Conservation (phyloP, 2,329 filamentous ascomycete species). For the Pseudocercospora vitis region DNA sequence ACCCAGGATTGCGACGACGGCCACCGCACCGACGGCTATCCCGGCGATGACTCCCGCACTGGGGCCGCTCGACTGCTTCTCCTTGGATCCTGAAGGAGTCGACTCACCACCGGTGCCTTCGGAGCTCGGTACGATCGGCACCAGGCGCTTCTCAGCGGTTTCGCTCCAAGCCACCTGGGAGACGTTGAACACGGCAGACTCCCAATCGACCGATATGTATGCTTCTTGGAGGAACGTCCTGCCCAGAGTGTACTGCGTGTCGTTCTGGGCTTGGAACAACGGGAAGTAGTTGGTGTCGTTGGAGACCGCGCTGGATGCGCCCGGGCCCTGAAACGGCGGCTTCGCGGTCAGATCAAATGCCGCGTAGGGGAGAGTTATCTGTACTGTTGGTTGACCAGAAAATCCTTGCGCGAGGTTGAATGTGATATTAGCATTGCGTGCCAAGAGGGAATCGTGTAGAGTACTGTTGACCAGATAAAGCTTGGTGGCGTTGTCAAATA, state of each 20-base stretch:
- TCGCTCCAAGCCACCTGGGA: slow-evolving; percentile 40
- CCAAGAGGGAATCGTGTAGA: slow-evolving; percentile 53
- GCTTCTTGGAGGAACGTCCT: slow-evolving; percentile 70
- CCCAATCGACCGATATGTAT: slow-evolving; percentile 52
- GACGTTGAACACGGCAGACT: slow-evolving; percentile 49
- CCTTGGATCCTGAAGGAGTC: neutral
- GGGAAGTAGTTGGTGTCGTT: slow-evolving; percentile 68
- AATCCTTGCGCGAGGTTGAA: slow-evolving; percentile 45
- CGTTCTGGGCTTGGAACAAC: slow-evolving; percentile 57
- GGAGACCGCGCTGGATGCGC: slow-evolving; percentile 41
- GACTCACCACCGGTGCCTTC: slow-evolving; percentile 7
- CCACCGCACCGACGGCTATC: slow-evolving; percentile 45
- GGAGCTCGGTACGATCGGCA: slow-evolving; percentile 28
- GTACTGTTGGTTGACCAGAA: slow-evolving; percentile 39
- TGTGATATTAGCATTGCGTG: slow-evolving; percentile 46
- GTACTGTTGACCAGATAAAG: slow-evolving; percentile 64
- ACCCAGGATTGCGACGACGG: slow-evolving; percentile 35
- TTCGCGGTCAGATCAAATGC: slow-evolving; percentile 51
- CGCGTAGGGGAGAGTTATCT: slow-evolving; percentile 51
- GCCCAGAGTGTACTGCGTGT: slow-evolving; percentile 62
- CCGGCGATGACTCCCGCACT: slow-evolving; percentile 46
- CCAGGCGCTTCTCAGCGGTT: slow-evolving; percentile 28
- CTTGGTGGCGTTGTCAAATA: slow-evolving; percentile 62
- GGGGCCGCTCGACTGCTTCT: slow-evolving; percentile 23
- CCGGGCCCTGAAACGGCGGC: slow-evolving; percentile 50